Base-by-base conservation (phyloP, 2,329 filamentous ascomycete species). In the Colletotrichum australisinense region DNA sequence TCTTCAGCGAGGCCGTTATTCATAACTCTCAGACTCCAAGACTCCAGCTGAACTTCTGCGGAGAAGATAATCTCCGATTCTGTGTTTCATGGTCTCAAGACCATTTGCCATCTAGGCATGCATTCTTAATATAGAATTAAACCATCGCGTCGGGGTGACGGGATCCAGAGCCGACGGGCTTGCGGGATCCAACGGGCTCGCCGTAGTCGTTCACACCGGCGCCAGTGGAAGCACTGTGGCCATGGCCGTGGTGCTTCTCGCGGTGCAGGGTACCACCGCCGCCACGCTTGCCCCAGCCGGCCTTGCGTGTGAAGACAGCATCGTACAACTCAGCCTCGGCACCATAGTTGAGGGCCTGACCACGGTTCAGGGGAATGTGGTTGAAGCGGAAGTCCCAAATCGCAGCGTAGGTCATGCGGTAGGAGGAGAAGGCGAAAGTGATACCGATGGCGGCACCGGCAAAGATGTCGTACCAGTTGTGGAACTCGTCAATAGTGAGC, bases 381-480 rank as follows among this genome's bases (percentile, higher is more conserved):
- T 89, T 89, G 75, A 79, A 92, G 30, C 91, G 84, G 85, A 90
- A 93, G 79, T 94, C 91, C 90, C 91, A 94, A 63, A 93, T 84
- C 9, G 88, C 84, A 0, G 91, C 91, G 76, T 93, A 94, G 2
- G 89, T 87, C 90, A 93, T 93, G 67, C 92, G 85, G 79, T 93
- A 94, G 0, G 88, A 80, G 1, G 87, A 89, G 77, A 93, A 91
- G 0, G 92, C 92, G 82, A 93, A 89, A 72, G 89, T 79, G 2
- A 88, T 91, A 2, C 92, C 93, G 58, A 94, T 93, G 53, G 88
- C 78, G 0, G 88, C 92, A 5, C 92, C 93, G 0, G 90, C 91
- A 0, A 93, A 71, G n/a, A 93, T 84, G 69, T 94, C 93, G 74
- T 94, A 94, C 91, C 92, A 93, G 82, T 94, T 92, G 82, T 95